Evolutionary conservation across 2,329 filamentous ascomycete genomes (phyloP), one percentile per base, ranked within the genome.

Genomic region (Fusarium sp.): DNA sequence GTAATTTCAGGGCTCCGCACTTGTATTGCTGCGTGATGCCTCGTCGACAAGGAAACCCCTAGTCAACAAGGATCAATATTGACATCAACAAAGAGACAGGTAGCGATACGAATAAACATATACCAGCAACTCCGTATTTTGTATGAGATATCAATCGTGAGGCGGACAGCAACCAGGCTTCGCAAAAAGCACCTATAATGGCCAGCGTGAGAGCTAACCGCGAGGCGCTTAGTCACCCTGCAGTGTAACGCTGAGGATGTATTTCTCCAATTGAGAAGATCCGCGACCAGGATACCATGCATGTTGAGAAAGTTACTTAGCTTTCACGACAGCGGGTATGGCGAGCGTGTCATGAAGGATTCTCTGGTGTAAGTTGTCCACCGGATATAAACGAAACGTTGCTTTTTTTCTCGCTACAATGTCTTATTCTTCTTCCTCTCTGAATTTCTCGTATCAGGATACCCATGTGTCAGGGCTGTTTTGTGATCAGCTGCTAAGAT

Each of bases 251-350:
- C 62, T 70, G 59, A 55, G 50, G 45, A 68, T 60, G 57, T 19
- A 30, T 55, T 37, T 57, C 62, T 69, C 39, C 56, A 55, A 59
- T 56, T 70, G 56, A 54, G n/a, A 45, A 71, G 71, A 73, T 73
- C 71, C 66, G 56, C 71, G 61, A 41, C 66, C 63, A 49, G 71
- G 71, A 71, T 73, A 59, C 59, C 32, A 58, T 71, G 60, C 66
- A 71, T 56, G 48, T 51, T 49, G 44, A 35, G 37, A 49, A 58
- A 46, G 52, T 59, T 58, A 35, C 46, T 56, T 52, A 69, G 62
- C 62, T 47, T 46, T 39, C 46, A 63, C 57, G 67, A 49, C 49
- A 46, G n/a, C 14, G 33, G 33, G 19, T 35, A 58, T 61, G 49
- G 46, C 44, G 58, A 58, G 46, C 53, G 58, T 64, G 49, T 51